Evolutionary conservation across 805 yeast genomes (phyloP), one percentile per base, ranked within the genome.

Genomic region (Lachancea sp.): DNA sequence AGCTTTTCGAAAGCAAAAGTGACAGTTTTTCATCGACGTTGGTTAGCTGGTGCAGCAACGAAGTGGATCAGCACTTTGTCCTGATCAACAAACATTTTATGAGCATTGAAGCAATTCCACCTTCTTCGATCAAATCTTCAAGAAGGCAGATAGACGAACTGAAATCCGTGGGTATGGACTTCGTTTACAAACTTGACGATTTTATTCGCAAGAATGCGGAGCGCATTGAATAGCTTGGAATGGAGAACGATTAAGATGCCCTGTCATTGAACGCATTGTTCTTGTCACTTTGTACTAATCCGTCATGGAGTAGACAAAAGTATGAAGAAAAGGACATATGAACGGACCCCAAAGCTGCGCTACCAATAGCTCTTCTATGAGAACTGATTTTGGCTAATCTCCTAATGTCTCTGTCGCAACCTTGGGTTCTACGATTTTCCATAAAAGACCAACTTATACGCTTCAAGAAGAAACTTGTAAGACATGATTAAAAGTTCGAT

Each of bases 41-140:
- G 15, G 82, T 87, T n/a, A 79, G 81, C 49, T 88, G 96, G 95
- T 76, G 83, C 29, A 76, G 77, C 46, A 73, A 73, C 11, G 83
- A 81, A 59, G 75, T 85, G 27, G 75, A 77, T 34, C 69, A 70
- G 39, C 82, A 84, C 51, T 78, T 79, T 26, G 66, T 69, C 15
- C 63, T 80, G 6, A 75, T 89, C 53, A 77, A 79, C 39, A 77
- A 84, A 45, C 90, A 85, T 53, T 65, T 90, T 20, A 70, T 78
- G 38, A 86, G 83, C 18, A 77, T 85, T 12, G 72, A 78, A 38
- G 67, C 75, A 36, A 67, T 70, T 7, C 73, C 81, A 10, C 66
- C 73, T 7, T 68, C 74, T 9, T 81, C 82, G 51, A 67, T 69
- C 38, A 74, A 72, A 36, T 80, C 88, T 45, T 69, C 82, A 2